phyloP scores from a whole-genome alignment of 345 rosid species.

The Bruguiera parviflora region DNA sequence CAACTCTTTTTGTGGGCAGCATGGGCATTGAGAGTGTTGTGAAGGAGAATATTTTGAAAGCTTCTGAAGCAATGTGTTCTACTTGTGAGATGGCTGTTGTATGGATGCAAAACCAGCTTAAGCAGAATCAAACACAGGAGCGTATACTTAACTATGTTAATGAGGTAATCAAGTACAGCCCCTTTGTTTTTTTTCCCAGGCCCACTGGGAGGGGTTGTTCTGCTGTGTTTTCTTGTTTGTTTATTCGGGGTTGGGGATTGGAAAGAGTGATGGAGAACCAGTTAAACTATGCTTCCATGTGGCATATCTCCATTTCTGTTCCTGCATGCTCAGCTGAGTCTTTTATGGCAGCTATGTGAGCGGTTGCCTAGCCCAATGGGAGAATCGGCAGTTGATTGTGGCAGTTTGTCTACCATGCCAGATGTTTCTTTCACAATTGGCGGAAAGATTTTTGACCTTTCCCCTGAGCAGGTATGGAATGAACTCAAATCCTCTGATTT shows the following conservation, averaged over 20 bases:
- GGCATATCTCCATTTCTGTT: constrained; percentile 5
- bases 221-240: no score
- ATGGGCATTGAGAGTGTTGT: constrained; percentile 46
- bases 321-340: constrained; percentile 4
- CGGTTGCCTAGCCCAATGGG: constrained; percentile 81
- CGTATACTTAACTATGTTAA: constrained; percentile 67
- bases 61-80: constrained; percentile 54
- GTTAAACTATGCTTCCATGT: not conserved
- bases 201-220: no score
- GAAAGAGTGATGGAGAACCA: not conserved
- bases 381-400: constrained; percentile 75
- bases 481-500: not conserved
- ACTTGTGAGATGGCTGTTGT: constrained; percentile 89
- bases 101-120: constrained; percentile 82
- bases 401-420: constrained; percentile 61
- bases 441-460: constrained; percentile 65
- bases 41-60: constrained; percentile 41
- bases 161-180: constrained; percentile 36
- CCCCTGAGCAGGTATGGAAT: constrained; percentile 65
- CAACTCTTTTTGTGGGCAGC: not conserved
- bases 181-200: not conserved
- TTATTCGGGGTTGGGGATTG: no score
- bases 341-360: constrained; percentile 60
- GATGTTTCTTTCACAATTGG: constrained; percentile 71
- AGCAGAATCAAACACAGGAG: constrained; percentile 61